Base-by-base conservation (phyloP, 257 asterid species). In the Rubia yunnanensis region DNA sequence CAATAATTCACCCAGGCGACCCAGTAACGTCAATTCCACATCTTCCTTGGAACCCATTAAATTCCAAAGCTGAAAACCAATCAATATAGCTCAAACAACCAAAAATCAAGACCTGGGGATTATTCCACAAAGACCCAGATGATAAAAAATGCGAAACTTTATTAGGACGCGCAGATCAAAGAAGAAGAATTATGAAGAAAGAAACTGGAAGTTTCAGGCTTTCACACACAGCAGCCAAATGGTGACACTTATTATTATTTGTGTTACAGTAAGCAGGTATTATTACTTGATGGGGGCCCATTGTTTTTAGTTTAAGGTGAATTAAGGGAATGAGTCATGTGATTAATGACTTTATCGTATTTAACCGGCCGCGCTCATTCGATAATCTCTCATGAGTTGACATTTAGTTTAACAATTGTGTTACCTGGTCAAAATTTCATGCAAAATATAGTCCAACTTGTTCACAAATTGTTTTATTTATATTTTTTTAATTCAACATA, bases 1-100 rank as follows among this genome's bases (percentile, higher is more conserved):
- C 66, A 79, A 83, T 63, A 73, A 77, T 65, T 81, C 95, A 36
- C 79, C 75, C 78, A 94, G 83, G 73, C 81, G 87, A 80, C 78
- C 68, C 81, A 94, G 79, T 1, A 88, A 30, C 27, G 57, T 80
- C 63, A 72, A 77, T 71, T 76, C 80, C 2, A 80, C 56, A 68
- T 67, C 70, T 41, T 73, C 86, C 71, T 67, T 77, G 1, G 71
- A 63, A 72, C 56, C 80, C 96, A 88, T 88, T 8, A 18, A 54
- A 48, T 53, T 60, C 68, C 7, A 76, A 67, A 70, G 73, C 83
- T 76, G 35, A n/a, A 67, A 64, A 62, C 22, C 67, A 35, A 34
- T 30, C 70, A 35, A 39, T 23, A 26, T 18, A 39, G 34, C 6
- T 15, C 4, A 30, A n/a, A 59, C 20, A n/a, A 30, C 18, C 55